Base-by-base conservation (phyloP, 1,284 basidiomycete genomes). In the Xerocomus amazonicus region DNA sequence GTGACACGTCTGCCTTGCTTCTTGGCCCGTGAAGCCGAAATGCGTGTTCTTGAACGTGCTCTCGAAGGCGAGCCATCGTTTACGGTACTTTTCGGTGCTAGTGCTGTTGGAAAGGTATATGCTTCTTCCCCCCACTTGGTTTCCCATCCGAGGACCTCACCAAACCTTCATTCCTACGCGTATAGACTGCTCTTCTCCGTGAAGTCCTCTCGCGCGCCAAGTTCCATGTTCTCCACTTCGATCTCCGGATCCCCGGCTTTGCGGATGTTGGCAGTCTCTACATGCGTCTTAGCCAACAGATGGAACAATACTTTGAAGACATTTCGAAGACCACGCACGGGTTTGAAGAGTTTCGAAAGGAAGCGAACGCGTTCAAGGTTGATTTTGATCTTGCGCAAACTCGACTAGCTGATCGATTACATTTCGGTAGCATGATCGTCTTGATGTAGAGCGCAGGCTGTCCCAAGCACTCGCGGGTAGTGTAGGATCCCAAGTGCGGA, bases 181-280 rank as follows among this genome's bases (percentile, higher is more conserved):
- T 32, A 31, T 57, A 88, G 82, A 92, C 89, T 6, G 82, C 85
- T 0, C 74, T 92, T 8, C 73, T 91, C 14, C 78, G 89, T 40
- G 85, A 92, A 67, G 80, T 90, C 16, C 76, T 92, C 32, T 83
- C 80, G 13, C 71, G 73, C 19, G 71, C 79, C 12, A 73, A 73
- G 48, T 92, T 86, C 60, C 86, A 90, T 67, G 85, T 90, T 46
- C 74, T 92, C 31, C 86, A 90, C 61, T 90, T 92, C 57, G 90
- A 92, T 67, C 73, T 92, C 31, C 79, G 89, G 14, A 90, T 92
- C 44, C 80, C 90, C 6, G 90, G 89, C 0, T 91, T 91, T 59
- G 87, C 88, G 2, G 89, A 91, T 60, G 71, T 91, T 6, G 68
- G 78, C 0, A 88, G 87, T 58, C 71, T 92, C 26, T 91, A 90